Evolutionary conservation across 345 rosid genomes (phyloP).

Genomic region (Corymbia maculata): DNA sequence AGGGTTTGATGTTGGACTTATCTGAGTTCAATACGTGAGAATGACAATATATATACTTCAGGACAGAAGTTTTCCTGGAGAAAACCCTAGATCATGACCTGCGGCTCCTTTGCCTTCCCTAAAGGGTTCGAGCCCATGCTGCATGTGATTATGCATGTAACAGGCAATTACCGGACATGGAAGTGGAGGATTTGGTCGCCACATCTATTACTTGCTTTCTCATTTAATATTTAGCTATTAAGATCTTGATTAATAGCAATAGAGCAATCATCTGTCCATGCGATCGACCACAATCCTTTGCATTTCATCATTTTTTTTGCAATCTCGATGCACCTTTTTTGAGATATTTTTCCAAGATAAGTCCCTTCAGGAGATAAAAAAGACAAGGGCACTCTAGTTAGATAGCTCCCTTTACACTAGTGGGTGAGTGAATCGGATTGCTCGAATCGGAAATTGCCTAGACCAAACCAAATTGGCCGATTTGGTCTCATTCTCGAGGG

Average conservation of each 20-base stretch:
- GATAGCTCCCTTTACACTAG: neutral
- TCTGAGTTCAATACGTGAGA: neutral
- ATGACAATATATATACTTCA: neutral
- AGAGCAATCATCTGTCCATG: neutral
- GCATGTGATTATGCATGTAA: neutral
- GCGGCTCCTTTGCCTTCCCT: neutral
- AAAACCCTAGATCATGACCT: neutral
- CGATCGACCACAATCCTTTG: neutral
- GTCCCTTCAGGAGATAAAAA: neutral
- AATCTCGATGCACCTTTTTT: neutral
- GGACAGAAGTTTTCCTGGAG: neutral
- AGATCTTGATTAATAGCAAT: neutral
- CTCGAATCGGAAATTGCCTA: too few relatives aligned
- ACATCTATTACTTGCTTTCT: too few relatives aligned
- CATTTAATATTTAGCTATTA: neutral
- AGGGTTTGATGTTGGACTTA: neutral
- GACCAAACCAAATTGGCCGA: too few relatives aligned
- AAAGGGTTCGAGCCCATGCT: neutral
- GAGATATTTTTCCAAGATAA: neutral
- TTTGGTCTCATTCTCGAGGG: too few relatives aligned
- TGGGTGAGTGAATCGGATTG: too few relatives aligned
- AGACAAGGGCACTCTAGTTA: neutral
- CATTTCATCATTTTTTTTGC: neutral
- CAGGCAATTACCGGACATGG: neutral
- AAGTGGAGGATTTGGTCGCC: neutral